phyloP scores from a whole-genome alignment of 2,329 filamentous ascomycete genomes.

The Claviceps arundinis region DNA sequence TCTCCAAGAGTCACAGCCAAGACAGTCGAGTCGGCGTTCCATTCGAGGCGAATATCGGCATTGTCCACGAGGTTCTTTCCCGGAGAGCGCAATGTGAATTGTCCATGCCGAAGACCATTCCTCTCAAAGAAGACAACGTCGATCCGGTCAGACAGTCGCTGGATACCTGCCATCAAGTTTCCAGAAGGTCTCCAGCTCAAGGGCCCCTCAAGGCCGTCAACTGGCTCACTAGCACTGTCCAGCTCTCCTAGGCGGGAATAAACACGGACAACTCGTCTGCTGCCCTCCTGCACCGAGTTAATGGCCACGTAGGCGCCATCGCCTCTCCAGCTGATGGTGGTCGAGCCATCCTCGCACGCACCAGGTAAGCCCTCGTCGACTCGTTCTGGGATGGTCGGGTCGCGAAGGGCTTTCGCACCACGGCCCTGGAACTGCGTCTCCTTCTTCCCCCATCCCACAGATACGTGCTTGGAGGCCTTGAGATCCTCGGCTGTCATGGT shows the following conservation, averaged over 20 bases:
- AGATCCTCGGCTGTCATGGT: slow-evolving; percentile 63
- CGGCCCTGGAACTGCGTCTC: slow-evolving; percentile 97
- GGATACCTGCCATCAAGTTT: slow-evolving; percentile 79
- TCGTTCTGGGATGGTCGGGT: slow-evolving; percentile 89
- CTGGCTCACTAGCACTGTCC: slow-evolving; percentile 88
- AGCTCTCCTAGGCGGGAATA: slow-evolving; percentile 83
- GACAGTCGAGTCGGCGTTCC: slow-evolving; percentile 89
- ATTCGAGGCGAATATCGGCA: slow-evolving; percentile 53
- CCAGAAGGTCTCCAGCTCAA: slow-evolving; percentile 87
- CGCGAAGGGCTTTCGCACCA: slow-evolving; percentile 70
- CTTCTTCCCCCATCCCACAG: slow-evolving; percentile 95
- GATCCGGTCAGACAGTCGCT: slow-evolving; percentile 52
- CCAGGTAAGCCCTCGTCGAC: slow-evolving; percentile 75
- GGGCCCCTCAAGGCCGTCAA: slow-evolving; percentile 76
- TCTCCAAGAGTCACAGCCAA: slow-evolving; percentile 67
- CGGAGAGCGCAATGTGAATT: slow-evolving; percentile 66
- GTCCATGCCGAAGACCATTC: slow-evolving; percentile 91
- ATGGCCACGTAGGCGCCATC: slow-evolving; percentile 86
- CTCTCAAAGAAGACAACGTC: slow-evolving; percentile 93
- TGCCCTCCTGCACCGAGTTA: slow-evolving; percentile 57
- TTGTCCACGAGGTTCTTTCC: slow-evolving; percentile 42
- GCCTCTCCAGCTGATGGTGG: slow-evolving; percentile 80
- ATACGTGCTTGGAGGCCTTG: slow-evolving; percentile 82
- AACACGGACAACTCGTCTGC: slow-evolving; percentile 70
- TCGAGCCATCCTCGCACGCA: slow-evolving; percentile 54